Evolutionary conservation across 495 filamentous ascomycete species (phyloP).

Genomic region (Mycothermus thermophilus): DNA sequence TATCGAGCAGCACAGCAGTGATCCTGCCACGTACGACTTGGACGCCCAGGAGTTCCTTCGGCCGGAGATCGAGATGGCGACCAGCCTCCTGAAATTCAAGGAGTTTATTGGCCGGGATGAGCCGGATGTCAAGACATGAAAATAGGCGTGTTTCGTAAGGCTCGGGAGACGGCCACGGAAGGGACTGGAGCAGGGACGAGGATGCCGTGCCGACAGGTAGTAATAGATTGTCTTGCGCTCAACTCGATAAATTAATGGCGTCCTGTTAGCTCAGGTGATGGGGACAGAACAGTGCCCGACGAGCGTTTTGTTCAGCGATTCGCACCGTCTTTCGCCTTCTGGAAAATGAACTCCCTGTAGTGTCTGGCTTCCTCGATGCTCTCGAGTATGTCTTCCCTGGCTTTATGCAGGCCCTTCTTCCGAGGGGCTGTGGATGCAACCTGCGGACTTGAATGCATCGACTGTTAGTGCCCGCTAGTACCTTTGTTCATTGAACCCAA

Average conservation of each 20-base stretch:
- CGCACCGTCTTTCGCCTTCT: too few relatives aligned
- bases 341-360: constrained; percentile 56
- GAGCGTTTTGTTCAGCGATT: constrained; percentile 1
- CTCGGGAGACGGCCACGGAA: background rate
- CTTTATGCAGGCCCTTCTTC: constrained; percentile 70
- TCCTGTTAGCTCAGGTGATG: too few relatives aligned
- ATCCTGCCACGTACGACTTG: constrained; percentile 55
- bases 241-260: too few relatives aligned
- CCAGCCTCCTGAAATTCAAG: constrained; percentile 75
- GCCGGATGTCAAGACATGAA: constrained; percentile 87
- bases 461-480: too few relatives aligned
- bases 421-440: constrained; percentile 34
- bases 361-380: constrained; percentile 84
- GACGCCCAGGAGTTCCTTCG: constrained; percentile 90
- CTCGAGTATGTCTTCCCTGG: constrained; percentile 80
- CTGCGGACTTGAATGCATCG: too few relatives aligned
- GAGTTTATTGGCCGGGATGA: constrained; percentile 79
- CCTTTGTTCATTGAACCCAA: too few relatives aligned
- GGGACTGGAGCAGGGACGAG: background rate
- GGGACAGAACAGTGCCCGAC: too few relatives aligned
- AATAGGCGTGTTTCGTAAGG: background rate
- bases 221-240: too few relatives aligned
- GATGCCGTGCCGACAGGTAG: too few relatives aligned
- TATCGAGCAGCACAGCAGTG: constrained; percentile 75
- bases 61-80: constrained; percentile 72